Conservation (phyloP, 169 alveolate species). For the Plasmodium chabaudi region DNA sequence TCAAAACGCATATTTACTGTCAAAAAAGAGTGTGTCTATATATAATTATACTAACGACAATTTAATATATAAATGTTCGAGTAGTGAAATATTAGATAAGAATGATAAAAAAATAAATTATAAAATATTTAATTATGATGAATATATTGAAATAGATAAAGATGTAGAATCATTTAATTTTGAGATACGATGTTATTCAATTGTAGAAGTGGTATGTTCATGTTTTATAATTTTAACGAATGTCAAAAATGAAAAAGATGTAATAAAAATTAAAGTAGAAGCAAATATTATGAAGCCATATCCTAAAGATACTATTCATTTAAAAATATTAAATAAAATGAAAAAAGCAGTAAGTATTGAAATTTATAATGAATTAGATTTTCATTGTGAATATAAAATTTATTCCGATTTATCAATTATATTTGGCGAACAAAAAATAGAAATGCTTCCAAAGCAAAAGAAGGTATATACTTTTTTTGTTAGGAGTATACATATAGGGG, state of each 20-base stretch:
- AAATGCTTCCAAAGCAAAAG: conserved; percentile 53
- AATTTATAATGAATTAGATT: conserved; percentile 32
- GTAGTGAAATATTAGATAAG: conserved; percentile 22
- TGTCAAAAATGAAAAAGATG: conserved; percentile 38
- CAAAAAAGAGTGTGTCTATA: conserved; percentile 25
- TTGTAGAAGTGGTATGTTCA: conserved; percentile 7
- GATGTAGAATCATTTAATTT: conserved; percentile 45
- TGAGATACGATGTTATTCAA: conserved; percentile 47
- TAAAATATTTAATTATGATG: conserved; percentile 31
- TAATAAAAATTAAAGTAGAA: conserved; percentile 36
- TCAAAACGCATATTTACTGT: conserved; percentile 19
- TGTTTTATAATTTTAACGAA: conserved; percentile 33
- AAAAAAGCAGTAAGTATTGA: conserved; percentile 44
- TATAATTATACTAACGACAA: conserved; percentile 43
- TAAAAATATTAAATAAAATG: conserved; percentile 37
- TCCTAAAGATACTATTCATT: conserved; percentile 42
- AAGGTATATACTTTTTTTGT: conserved; percentile 48
- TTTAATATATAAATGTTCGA: conserved; percentile 21
- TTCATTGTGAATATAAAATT: conserved; percentile 53
- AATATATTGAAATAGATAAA: conserved; percentile 32
- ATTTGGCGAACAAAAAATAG: conserved; percentile 49
- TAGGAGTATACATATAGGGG: conserved; percentile 65
- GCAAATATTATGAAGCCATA: conserved; percentile 55
- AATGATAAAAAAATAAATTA: conserved; percentile 24
- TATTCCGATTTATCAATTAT: conserved; percentile 53